phyloP scores from a whole-genome alignment of 257 asterid species.

The Solanum lycopersicoides region DNA sequence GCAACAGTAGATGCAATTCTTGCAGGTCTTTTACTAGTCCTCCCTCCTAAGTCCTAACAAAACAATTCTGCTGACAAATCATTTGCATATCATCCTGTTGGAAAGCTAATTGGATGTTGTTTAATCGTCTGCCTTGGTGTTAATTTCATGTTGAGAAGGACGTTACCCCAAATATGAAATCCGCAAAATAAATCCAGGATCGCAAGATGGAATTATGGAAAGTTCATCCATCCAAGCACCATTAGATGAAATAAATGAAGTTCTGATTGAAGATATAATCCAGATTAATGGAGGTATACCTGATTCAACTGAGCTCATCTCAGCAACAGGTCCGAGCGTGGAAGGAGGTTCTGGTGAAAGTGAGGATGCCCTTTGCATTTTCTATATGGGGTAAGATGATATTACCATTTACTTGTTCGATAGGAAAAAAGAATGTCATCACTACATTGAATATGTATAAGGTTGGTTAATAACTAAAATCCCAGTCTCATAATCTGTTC shows the following conservation, averaged over 20 bases:
- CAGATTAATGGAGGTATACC: constrained; percentile 2
- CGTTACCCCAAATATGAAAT: constrained; percentile 66
- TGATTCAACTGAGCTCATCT: constrained; percentile 6
- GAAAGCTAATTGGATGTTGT: neutral
- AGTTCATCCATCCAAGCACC: constrained; percentile 13
- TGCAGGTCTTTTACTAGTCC: constrained; percentile 40
- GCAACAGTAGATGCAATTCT: constrained; percentile 90
- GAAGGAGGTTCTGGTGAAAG: constrained; percentile 28
- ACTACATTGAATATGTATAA: neutral
- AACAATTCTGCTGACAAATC: neutral
- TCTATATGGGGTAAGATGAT: constrained; percentile 82
- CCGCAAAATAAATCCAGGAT: constrained; percentile 48
- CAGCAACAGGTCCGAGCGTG: neutral
- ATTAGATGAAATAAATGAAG: constrained; percentile 20
- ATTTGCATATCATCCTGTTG: neutral
- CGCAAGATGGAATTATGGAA: constrained; percentile 19
- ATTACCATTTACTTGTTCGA: neutral
- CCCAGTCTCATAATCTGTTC: neutral
- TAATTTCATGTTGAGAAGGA: constrained; percentile 38
- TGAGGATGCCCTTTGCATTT: constrained; percentile 42
- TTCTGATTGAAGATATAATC: constrained; percentile 16
- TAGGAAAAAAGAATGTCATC: neutral
- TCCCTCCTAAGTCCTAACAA: neutral
- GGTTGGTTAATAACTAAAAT: neutral
- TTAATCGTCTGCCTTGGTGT: neutral